Evolutionary conservation across 352 stramenopile genomes (phyloP), one percentile per base, ranked within the genome.

Genomic region (Globisporangium rhizosaccharum): DNA sequence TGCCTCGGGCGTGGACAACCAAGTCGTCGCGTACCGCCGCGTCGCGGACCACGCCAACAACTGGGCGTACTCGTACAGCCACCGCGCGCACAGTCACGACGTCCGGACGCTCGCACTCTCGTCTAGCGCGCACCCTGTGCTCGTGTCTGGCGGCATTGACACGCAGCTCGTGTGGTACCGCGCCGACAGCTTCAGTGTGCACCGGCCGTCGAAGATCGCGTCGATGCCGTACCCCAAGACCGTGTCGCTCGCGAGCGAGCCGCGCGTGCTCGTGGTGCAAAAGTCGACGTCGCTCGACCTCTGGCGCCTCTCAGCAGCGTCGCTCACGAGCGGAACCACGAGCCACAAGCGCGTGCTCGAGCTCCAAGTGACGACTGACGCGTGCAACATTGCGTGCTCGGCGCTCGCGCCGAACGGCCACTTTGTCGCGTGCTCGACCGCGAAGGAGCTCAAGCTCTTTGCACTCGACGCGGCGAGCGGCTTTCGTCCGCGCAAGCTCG

Each of bases 81-180:
- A 97, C 64, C 87, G 90, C 30, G 76, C 82, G 46, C 90, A 97
- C 74, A 96, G 82, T 53, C 90, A 97, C 67, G 90, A 97, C 52
- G 87, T 97, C 46, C 83, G 85, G 20, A 79, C 86, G 20, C 66
- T 97, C n/a, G 88, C 85, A 33, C 58, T 97, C 15, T 89, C 83
- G 28, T 62, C 68, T 5, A 63, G 63, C 15, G 65, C 53, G 67
- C 75, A 79, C 17, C 65, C 73, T 3, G 66, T 96, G 41, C 75
- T 98, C 30, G 87, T 97, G 18, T 97, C 88, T 15, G 92, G 88
- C 28, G 90, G 94, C 52, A 82, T 98, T 50, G 94, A 98, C 83
- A 98, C 92, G 15, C 93, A 97, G 72, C 65, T 98, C 8, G 95
- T 96, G 49, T 96, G 85, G 65, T 97, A 97, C 72, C 70, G 75